These are phyloP conservation scores for Acarospora socialis DNA, from an alignment of 2,329 filamentous ascomycete genomes.

Conservation along the genomic window DNA sequence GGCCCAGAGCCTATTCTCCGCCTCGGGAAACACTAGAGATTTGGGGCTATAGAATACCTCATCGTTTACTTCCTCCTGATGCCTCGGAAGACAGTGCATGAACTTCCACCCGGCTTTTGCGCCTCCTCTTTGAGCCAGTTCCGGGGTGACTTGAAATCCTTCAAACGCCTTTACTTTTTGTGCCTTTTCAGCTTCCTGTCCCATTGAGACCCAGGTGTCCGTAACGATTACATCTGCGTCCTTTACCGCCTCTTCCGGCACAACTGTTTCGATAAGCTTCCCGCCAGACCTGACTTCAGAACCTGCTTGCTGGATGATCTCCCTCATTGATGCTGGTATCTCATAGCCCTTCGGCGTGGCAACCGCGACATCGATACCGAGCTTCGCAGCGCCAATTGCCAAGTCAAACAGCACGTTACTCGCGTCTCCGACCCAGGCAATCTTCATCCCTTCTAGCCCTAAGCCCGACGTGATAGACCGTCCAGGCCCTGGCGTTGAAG, in stretches of 20 bases:
- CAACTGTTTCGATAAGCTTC: slow-evolving; percentile 57
- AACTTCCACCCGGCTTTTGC: slow-evolving; percentile 89
- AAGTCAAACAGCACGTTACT: slow-evolving; percentile 96
- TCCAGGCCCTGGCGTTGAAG: slow-evolving; percentile 27
- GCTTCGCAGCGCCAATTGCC: slow-evolving; percentile 72
- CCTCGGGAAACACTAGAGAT: slow-evolving; percentile 84
- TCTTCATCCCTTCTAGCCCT: slow-evolving; percentile 68
- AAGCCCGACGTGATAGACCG: slow-evolving; percentile 30
- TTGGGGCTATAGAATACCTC: slow-evolving; percentile 82
- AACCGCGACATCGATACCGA: slow-evolving; percentile 73
- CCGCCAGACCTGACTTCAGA: slow-evolving; percentile 44
- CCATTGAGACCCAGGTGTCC: slow-evolving; percentile 98
- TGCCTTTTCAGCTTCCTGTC: slow-evolving; percentile 73
- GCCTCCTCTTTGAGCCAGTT: slow-evolving; percentile 68
- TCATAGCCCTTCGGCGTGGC: slow-evolving; percentile 75
- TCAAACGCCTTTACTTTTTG: slow-evolving; percentile 68
- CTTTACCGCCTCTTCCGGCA: slow-evolving; percentile 74
- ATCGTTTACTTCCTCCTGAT: slow-evolving; percentile 83
- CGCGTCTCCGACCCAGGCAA: slow-evolving; percentile 91
- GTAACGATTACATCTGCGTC: slow-evolving; percentile 83
- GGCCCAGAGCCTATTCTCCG: slow-evolving; percentile 87
- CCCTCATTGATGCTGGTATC: slow-evolving; percentile 61
- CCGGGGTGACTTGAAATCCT: slow-evolving; percentile 82
- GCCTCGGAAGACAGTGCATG: slow-evolving; percentile 93
- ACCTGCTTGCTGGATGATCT: slow-evolving; percentile 54